Percentiles rank a stretch among this genome's conserved stretches.
phyloP scores from a whole-genome alignment of 139 green algal genomes.

The Micractinium sp. region DNA sequence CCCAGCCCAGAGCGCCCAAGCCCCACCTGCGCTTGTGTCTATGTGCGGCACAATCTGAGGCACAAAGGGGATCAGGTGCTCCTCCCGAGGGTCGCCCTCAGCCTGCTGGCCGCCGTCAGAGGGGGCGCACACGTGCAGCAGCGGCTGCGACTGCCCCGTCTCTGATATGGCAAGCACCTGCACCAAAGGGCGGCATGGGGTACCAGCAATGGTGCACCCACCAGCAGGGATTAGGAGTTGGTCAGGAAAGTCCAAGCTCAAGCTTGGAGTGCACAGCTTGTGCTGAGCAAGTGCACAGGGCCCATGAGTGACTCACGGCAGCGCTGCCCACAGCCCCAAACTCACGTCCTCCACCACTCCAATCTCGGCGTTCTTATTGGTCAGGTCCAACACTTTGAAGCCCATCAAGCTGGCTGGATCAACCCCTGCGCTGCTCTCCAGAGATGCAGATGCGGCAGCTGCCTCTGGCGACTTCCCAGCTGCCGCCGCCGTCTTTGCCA shows the following conservation, averaged over 20 bases:
- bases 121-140: slow-evolving; percentile 3
- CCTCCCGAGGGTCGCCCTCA: not conserved
- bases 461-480: not conserved
- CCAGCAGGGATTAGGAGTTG: no score
- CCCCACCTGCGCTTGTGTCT: slow-evolving; percentile 2
- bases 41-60: slow-evolving; percentile 16
- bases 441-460: not conserved
- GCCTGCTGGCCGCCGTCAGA: not conserved
- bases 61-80: slow-evolving; percentile 38
- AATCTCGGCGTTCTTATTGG: not conserved
- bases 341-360: slow-evolving; percentile 5
- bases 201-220: no score
- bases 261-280: not conserved
- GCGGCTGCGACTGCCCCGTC: slow-evolving; percentile 25
- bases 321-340: not conserved
- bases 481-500: no score
- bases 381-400: slow-evolving; percentile 6
- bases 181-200: not conserved
- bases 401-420: not conserved
- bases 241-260: not conserved
- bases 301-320: not conserved
- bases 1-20: not conserved
- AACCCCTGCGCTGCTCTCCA: not conserved
- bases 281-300: no score
- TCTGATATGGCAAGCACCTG: slow-evolving; percentile 25